Evolutionary conservation across 129 eudicot species (phyloP), one percentile per base, ranked within the genome.

Genomic region (Apium graveolens): DNA sequence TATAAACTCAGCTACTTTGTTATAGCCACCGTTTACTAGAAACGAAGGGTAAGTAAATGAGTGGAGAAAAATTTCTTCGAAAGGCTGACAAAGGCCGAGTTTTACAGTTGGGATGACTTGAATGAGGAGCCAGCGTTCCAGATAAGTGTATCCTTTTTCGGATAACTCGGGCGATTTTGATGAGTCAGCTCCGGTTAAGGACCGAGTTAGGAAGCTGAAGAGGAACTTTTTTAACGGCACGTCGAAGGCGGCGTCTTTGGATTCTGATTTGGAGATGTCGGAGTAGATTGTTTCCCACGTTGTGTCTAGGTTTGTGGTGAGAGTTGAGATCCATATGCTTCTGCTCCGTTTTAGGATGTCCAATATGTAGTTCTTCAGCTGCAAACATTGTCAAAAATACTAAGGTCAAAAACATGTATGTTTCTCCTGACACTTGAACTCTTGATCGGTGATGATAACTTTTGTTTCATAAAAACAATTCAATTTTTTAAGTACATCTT

Each of bases 1-100:
- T 0, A 86, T 75, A 42, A 88, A 88, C 24, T 78, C 35, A 0
- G 75, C 85, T 6, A 88, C 83, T 57, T 88, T 88, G 1, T 84
- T 48, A 75, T 88, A 88, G 53, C 80, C 90, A 12, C 86, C 83
- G 29, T 78, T 82, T 27, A 86, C 82, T 0, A 88, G 38, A 65
- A 75, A 79, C 70, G 76, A 88, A 29, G 92, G 92, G 85, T 76
- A 86, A n/a, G 84, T 37, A 71, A 86, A 88, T 12, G 92, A 88
- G 55, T 88, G 92, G 68, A 86, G 79, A 60, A 88, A 86, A 68
- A 88, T 82, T 34, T 86, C 92, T 37, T 79, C 86, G 0, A 88
- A 80, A 21, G 92, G 92, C 76, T 88, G 92, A 7, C 84, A 24
- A 14, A 84, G 17, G 78, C 80, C 81, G 68, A 88, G 76, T 53